Evolutionary conservation across 208 protist species (phyloP).

Genomic region (Crithidia mellificae): DNA sequence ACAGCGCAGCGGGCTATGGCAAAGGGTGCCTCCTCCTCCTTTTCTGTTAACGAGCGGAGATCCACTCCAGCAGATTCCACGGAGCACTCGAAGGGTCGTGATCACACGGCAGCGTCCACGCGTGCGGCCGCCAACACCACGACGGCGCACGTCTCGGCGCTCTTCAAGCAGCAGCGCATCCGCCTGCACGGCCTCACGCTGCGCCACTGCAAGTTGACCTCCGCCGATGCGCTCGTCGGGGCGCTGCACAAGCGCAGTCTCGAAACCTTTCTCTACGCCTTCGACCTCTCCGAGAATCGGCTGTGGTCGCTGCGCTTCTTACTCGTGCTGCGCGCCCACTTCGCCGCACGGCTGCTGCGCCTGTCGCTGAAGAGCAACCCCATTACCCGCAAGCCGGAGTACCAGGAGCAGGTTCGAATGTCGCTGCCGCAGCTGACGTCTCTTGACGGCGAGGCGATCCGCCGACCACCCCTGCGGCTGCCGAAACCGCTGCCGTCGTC

Average conservation of each 20-base stretch:
- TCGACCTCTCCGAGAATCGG: conserved; percentile 79
- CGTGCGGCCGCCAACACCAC: neutral
- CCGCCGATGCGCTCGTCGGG: conserved; percentile 60
- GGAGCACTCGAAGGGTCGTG: no score
- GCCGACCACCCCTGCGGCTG: conserved; percentile 67
- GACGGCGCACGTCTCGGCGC: conserved; percentile 13
- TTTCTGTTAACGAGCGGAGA: no score
- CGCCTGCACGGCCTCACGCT: conserved; percentile 56
- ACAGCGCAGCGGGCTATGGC: neutral
- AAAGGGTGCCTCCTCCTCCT: no score
- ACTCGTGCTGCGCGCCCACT: conserved; percentile 70
- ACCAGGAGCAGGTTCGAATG: conserved; percentile 80
- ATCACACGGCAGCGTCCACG: no score
- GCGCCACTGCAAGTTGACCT: conserved; percentile 53
- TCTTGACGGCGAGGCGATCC: conserved; percentile 77
- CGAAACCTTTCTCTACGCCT: conserved; percentile 54
- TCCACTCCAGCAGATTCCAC: no score
- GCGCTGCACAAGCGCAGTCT: conserved; percentile 64
- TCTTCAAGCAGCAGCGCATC: conserved; percentile 30
- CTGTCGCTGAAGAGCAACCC: conserved; percentile 74
- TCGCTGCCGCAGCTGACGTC: conserved; percentile 77
- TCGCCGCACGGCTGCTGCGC: conserved; percentile 66
- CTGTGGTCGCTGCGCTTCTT: conserved; percentile 82
- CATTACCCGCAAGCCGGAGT: conserved; percentile 88
- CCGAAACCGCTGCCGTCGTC: conserved; percentile 54